Conservation (phyloP, 192 early-diverging fungal genomes). For the Podila epigama region DNA sequence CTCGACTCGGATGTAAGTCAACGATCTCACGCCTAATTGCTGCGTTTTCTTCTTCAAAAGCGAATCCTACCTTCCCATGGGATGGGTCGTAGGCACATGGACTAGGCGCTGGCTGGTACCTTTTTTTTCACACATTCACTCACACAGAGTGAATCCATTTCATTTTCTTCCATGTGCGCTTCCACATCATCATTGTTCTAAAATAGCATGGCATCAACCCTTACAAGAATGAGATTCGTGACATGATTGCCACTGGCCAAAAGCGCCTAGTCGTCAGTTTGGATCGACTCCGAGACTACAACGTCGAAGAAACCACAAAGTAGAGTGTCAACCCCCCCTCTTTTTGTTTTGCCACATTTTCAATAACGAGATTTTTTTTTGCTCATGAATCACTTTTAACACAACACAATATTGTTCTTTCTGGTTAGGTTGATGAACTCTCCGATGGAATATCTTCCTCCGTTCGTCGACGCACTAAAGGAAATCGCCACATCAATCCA, state of each 20-base stretch:
- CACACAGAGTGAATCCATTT: not conserved
- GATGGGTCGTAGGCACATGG: too few relatives aligned
- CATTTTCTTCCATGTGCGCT: too few relatives aligned
- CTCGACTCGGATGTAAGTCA: conserved; percentile 42
- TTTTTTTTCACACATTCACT: too few relatives aligned
- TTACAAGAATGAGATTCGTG: conserved; percentile 52
- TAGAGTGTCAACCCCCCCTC: conserved; percentile 24
- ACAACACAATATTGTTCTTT: not conserved
- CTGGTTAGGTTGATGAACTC: conserved; percentile 64
- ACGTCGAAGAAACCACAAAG: conserved; percentile 76
- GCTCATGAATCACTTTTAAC: too few relatives aligned
- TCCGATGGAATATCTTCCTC: conserved; percentile 86
- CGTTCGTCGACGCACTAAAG: conserved; percentile 81
- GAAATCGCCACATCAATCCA: conserved; percentile 60
- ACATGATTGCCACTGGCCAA: conserved; percentile 24
- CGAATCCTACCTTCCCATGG: too few relatives aligned
- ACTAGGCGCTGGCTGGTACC: too few relatives aligned
- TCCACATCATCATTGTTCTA: too few relatives aligned
- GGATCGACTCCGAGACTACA: conserved; percentile 86
- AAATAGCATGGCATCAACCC: conserved; percentile 35
- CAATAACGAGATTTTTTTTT: too few relatives aligned
- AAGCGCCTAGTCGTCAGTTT: conserved; percentile 86
- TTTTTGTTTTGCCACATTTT: not conserved
- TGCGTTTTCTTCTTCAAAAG: not conserved
- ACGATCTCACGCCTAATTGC: not conserved